Evolutionary conservation across 805 yeast genomes (phyloP).

Genomic region (Candida berthetii): DNA sequence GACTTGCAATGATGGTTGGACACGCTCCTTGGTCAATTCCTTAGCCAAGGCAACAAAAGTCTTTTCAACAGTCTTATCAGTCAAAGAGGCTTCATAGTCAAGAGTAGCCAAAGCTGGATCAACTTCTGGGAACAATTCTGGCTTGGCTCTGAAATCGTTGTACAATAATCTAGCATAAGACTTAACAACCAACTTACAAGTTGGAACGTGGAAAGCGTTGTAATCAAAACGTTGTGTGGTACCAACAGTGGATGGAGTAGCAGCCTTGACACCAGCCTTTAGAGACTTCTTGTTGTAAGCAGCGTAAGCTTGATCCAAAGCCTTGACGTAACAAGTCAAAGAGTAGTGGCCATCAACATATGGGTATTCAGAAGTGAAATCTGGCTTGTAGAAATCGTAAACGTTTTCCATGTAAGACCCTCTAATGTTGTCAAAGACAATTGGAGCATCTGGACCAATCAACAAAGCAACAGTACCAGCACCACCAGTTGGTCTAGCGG

Average conservation of each 20-base stretch:
- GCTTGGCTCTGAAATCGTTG: slow-evolving; percentile 78
- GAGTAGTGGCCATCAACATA: slow-evolving; percentile 97
- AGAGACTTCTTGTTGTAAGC: slow-evolving; percentile 74
- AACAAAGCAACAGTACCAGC: slow-evolving; percentile 94
- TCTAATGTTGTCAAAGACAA: slow-evolving; percentile 82
- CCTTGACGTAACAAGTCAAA: slow-evolving; percentile 87
- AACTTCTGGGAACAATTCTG: slow-evolving; percentile 57
- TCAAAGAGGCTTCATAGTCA: slow-evolving; percentile 71
- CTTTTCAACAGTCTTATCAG: slow-evolving; percentile 57
- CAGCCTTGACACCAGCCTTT: slow-evolving; percentile 38
- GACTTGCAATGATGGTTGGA: slow-evolving; percentile 73
- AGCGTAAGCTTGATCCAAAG: slow-evolving; percentile 82
- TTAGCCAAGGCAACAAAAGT: slow-evolving; percentile 65
- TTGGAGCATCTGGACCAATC: slow-evolving; percentile 97
- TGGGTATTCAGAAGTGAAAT: slow-evolving; percentile 94
- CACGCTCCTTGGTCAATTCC: slow-evolving; percentile 58
- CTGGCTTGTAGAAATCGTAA: slow-evolving; percentile 97
- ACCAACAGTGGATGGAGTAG: slow-evolving; percentile 53
- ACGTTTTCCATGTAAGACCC: slow-evolving; percentile 96
- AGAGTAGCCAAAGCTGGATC: slow-evolving; percentile 41
- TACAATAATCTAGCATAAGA: slow-evolving; percentile 88
- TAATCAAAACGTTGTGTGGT: slow-evolving; percentile 76
- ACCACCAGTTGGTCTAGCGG: slow-evolving; percentile 99
- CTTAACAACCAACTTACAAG: slow-evolving; percentile 90
- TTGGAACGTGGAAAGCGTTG: slow-evolving; percentile 97